Evolutionary conservation across 2,329 filamentous ascomycete species (phyloP).

Genomic region (Mycocentrospora acerina): DNA sequence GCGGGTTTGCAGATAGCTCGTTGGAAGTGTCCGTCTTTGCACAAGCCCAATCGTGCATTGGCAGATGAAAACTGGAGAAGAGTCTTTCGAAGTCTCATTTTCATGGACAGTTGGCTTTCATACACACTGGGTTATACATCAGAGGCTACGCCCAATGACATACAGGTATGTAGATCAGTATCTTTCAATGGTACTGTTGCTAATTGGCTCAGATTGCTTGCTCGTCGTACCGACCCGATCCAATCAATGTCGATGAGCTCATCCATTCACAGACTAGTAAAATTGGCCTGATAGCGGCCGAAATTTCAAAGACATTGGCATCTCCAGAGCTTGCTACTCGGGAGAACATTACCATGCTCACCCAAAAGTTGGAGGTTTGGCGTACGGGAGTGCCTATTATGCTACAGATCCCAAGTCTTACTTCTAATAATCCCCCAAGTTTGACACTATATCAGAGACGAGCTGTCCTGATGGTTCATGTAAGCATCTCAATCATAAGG

Average conservation of each 20-base stretch:
- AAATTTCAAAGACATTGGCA: constrained; percentile 36
- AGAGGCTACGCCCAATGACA: constrained; percentile 32
- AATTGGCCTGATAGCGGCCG: constrained; percentile 38
- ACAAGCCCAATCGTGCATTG: constrained; percentile 1
- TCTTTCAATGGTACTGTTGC: neutral
- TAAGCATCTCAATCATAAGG: constrained; percentile 10
- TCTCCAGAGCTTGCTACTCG: constrained; percentile 33
- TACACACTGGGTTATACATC: constrained; percentile 41
- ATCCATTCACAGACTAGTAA: constrained; percentile 40
- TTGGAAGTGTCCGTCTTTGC: constrained; percentile 26
- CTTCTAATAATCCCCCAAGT: constrained; percentile 22
- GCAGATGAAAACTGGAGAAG: constrained; percentile 25
- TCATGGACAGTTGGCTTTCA: constrained; percentile 44
- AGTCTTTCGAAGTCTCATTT: constrained; percentile 39
- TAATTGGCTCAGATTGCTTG: constrained; percentile 29
- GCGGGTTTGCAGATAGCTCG: constrained; percentile 41
- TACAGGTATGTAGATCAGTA: constrained; percentile 22
- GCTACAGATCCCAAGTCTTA: constrained; percentile 35
- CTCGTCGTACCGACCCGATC: constrained; percentile 10
- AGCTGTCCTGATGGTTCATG: constrained; percentile 42
- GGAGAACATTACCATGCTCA: constrained; percentile 31
- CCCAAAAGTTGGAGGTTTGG: constrained; percentile 37
- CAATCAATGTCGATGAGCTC: constrained; percentile 28
- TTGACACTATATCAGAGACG: constrained; percentile 35
- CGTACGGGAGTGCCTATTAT: constrained; percentile 32